These are phyloP conservation scores for Solanum hybrid DNA, from an alignment of 305 asterid species.

Conservation along the genomic window DNA sequence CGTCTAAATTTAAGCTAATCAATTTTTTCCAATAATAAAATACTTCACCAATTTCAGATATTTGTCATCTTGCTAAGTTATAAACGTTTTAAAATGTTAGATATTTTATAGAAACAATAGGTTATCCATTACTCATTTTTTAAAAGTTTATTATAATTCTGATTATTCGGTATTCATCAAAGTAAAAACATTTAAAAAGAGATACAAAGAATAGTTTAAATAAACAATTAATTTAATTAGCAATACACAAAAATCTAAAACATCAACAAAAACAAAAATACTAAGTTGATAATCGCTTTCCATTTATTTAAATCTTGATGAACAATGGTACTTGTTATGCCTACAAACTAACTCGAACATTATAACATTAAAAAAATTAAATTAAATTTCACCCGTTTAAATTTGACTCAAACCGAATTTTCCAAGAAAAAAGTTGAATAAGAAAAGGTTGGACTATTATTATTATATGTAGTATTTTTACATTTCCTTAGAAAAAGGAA, in stretches of 20 bases:
- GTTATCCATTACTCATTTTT: background rate
- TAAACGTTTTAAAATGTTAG: background rate
- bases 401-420: background rate
- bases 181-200: background rate
- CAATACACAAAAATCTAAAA: background rate
- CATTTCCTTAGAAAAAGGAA: background rate
- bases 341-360: background rate
- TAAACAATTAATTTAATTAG: background rate
- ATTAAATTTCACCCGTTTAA: background rate
- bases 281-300: background rate
- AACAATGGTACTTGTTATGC: accelerated
- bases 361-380: background rate
- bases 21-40: accelerated
- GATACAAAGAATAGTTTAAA: background rate
- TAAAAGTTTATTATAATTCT: background rate
- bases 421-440: background rate
- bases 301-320: background rate
- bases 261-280: background rate
- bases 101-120: background rate
- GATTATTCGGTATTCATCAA: background rate
- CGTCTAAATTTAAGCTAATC: accelerated
- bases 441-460: background rate
- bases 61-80: background rate
- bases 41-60: accelerated
- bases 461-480: background rate